A percentile compares a stretch with the other conserved stretches of the same genome.
Evolutionary conservation across 148 eudicot species (phyloP).

Genomic region (Vaccinium macrocarpon): DNA sequence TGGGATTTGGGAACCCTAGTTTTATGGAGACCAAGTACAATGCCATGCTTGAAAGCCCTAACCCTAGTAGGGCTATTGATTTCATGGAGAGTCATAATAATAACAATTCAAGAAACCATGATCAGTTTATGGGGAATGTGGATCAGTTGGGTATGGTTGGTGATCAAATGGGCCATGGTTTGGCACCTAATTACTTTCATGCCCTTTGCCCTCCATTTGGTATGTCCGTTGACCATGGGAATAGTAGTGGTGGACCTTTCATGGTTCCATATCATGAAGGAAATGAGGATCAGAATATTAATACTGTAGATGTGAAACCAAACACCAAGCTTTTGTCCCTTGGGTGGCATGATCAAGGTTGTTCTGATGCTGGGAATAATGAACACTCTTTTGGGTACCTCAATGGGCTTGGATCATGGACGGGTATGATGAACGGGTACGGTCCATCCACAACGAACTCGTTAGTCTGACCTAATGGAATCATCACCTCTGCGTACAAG

Average conservation of each 20-base stretch:
- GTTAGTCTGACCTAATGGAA: constrained; percentile 31
- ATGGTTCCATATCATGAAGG: constrained; percentile 33
- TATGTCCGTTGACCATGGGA: constrained; percentile 37
- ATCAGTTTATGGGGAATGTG: constrained; percentile 43
- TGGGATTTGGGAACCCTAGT: constrained; percentile 14
- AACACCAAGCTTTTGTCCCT: constrained; percentile 68
- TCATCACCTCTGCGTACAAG: neutral
- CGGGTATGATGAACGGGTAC: constrained; percentile 55
- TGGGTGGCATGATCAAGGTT: constrained; percentile 72
- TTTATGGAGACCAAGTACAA: constrained; percentile 35
- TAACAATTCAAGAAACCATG: constrained; percentile 42
- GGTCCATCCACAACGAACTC: constrained; percentile 63
- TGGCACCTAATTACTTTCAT: constrained; percentile 18
- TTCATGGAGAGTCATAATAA: constrained; percentile 59
- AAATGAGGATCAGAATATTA: constrained; percentile 13
- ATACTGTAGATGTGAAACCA: constrained; percentile 62
- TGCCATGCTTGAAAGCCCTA: constrained; percentile 29
- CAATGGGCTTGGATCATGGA: constrained; percentile 54
- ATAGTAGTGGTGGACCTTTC: constrained; percentile 8
- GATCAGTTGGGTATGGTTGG: constrained; percentile 25
- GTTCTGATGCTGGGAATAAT: constrained; percentile 34
- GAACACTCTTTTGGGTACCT: constrained; percentile 41
- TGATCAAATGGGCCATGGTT: constrained; percentile 24
- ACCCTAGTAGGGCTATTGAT: constrained; percentile 40
- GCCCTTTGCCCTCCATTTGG: constrained; percentile 33